Percentiles rank a stretch among this genome's conserved stretches.
Conservation (phyloP, 2,329 filamentous ascomycete species). For the Phoma sp. region DNA sequence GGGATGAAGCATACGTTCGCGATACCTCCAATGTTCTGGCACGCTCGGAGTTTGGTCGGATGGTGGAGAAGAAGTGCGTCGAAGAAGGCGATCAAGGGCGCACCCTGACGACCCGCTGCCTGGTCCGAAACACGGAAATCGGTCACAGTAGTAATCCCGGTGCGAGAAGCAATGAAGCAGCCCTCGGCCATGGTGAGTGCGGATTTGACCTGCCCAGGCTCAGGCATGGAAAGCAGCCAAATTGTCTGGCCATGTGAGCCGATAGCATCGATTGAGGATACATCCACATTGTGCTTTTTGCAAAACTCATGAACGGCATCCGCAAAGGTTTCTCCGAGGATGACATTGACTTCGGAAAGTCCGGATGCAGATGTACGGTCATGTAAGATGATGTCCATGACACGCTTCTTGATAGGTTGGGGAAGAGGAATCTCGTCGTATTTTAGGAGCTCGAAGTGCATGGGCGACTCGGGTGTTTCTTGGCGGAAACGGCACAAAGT, state of each 20-base stretch:
- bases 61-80: constrained; percentile 63
- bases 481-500: background rate
- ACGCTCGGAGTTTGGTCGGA: constrained; percentile 61
- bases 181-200: constrained; percentile 61
- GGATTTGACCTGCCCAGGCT: constrained; percentile 51
- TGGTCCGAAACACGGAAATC: constrained; percentile 65
- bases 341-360: constrained; percentile 64
- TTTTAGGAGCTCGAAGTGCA: constrained; percentile 64
- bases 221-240: constrained; percentile 50
- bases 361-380: constrained; percentile 62
- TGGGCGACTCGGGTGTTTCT: constrained; percentile 37
- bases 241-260: constrained; percentile 67
- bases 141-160: constrained; percentile 64
- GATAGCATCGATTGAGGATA: constrained; percentile 51
- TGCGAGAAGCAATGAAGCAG: constrained; percentile 59
- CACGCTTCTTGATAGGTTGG: constrained; percentile 61
- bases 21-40: constrained; percentile 67
- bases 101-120: constrained; percentile 63
- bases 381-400: constrained; percentile 64
- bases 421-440: constrained; percentile 63
- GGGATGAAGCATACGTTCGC: constrained; percentile 64
- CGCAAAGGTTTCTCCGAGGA: constrained; percentile 64
- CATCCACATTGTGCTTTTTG: background rate
- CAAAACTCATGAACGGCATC: constrained; percentile 57
- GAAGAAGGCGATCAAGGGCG: constrained; percentile 65